Evolutionary conservation across 2,329 filamentous ascomycete genomes (phyloP).

Genomic region (Zelopaecilomyces penicillatus): DNA sequence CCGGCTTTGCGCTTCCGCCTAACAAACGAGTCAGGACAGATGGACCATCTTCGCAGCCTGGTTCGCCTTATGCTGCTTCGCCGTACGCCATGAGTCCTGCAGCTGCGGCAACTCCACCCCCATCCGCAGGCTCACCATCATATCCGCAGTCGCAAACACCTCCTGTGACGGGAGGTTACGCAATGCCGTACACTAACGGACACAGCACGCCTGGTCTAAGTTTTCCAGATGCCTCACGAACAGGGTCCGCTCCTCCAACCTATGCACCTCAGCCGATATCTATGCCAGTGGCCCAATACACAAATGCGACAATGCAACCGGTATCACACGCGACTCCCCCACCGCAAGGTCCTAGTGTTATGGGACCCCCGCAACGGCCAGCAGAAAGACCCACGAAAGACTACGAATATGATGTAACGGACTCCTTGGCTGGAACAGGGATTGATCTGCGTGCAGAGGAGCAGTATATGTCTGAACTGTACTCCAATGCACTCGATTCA

Average conservation of each 20-base stretch:
- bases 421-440: constrained; percentile 75
- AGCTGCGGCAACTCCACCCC: constrained; percentile 31
- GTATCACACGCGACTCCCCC: constrained; percentile 17
- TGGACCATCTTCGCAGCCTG: constrained; percentile 58
- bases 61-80: constrained; percentile 50
- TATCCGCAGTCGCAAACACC: constrained; percentile 26
- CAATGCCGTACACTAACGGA: constrained; percentile 31
- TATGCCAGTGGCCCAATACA: constrained; percentile 18
- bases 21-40: constrained; percentile 56
- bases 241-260: constrained; percentile 23
- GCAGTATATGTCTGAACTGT: constrained; percentile 64
- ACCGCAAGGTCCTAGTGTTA: constrained; percentile 26
- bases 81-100: constrained; percentile 41
- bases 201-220: constrained; percentile 27
- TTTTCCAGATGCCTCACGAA: constrained; percentile 24
- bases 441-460: constrained; percentile 85
- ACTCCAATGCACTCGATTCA: constrained; percentile 41
- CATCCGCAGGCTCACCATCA: constrained; percentile 27
- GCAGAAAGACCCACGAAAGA: constrained; percentile 55
- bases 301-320: constrained; percentile 21
- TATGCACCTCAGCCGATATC: constrained; percentile 22
- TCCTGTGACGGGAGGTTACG: constrained; percentile 23
- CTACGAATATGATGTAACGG: constrained; percentile 65
- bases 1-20: constrained; percentile 52
- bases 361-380: constrained; percentile 53